phyloP scores from a whole-genome alignment of 495 filamentous ascomycete species.

The Neohortaea acidophila region DNA sequence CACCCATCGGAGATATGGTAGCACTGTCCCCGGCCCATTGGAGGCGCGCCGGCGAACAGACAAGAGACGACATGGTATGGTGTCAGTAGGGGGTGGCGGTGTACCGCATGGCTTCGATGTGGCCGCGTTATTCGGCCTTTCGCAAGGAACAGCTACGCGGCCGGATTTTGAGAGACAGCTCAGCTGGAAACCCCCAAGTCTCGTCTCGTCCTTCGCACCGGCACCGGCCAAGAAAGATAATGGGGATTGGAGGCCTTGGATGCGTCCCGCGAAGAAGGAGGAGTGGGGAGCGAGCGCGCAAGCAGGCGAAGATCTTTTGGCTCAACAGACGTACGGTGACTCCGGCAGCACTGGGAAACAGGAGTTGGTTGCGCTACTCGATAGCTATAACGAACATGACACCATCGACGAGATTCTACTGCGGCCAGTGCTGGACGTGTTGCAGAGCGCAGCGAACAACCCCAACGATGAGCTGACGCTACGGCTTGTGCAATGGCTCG shows the following conservation, averaged over 20 bases:
- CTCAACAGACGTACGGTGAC: no score
- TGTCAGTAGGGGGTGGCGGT: slow-evolving; percentile 17
- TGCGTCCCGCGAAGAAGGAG: no score
- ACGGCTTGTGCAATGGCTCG: neutral
- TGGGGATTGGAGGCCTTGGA: no score
- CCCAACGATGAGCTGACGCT: neutral
- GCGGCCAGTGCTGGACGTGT: neutral
- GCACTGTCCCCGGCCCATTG: slow-evolving; percentile 42
- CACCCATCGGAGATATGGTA: slow-evolving; percentile 32
- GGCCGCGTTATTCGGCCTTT: slow-evolving; percentile 19
- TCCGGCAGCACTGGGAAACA: no score
- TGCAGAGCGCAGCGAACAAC: neutral
- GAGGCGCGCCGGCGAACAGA: slow-evolving; percentile 41
- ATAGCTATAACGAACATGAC: no score
- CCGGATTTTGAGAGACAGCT: slow-evolving; percentile 10
- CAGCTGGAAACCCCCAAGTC: no score
- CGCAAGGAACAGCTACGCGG: neutral
- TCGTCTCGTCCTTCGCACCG: no score
- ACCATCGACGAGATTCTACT: no score
- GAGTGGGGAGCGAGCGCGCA: no score
- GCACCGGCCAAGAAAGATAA: no score
- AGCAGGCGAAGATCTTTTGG: no score
- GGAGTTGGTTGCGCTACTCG: no score
- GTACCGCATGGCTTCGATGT: slow-evolving; percentile 16
- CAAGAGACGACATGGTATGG: slow-evolving; percentile 35